phyloP scores from a whole-genome alignment of 371 early-diverging fungal genomes.

The Zopfochytrium polystomum region DNA sequence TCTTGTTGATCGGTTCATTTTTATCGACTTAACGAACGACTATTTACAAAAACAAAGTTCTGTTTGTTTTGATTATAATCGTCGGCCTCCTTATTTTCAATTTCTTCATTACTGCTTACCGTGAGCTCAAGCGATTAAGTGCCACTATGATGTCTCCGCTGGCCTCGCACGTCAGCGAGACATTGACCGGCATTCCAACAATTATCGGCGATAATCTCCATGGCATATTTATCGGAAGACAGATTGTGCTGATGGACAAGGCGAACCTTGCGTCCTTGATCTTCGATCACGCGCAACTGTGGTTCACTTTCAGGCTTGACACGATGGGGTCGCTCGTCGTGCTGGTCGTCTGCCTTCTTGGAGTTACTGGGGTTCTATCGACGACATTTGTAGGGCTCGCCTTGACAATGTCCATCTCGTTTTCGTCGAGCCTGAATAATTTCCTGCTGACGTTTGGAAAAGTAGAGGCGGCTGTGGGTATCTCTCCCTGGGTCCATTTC shows the following conservation, averaged over 20 bases:
- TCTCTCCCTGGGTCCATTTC: neutral
- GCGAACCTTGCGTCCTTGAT: constrained; percentile 21
- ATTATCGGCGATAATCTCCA: constrained; percentile 19
- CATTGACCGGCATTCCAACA: constrained; percentile 25
- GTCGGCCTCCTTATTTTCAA: constrained; percentile 19
- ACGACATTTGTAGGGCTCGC: constrained; percentile 11
- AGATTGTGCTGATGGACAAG: constrained; percentile 17
- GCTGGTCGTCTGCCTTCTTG: constrained; percentile 19
- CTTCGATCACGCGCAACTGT: constrained; percentile 19
- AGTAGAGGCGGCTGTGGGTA: constrained; percentile 8
- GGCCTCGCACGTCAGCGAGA: constrained; percentile 31
- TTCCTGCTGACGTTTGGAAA: constrained; percentile 4
- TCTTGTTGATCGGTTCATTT: no score
- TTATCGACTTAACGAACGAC: no score
- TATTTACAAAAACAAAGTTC: no score
- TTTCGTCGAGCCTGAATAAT: constrained; percentile 2
- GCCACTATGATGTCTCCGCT: constrained; percentile 26
- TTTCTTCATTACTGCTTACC: constrained; percentile 26
- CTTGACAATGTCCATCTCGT: constrained; percentile 9
- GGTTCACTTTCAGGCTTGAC: constrained; percentile 27
- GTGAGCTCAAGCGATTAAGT: constrained; percentile 32
- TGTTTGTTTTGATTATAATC: constrained; percentile 5
- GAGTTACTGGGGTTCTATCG: constrained; percentile 5
- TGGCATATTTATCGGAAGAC: constrained; percentile 1
- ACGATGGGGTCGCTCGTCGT: constrained; percentile 20